A percentile compares a stretch with the other conserved stretches of the same genome.
Evolutionary conservation across 2,329 filamentous ascomycete genomes (phyloP).

Genomic region (Arthrobotrys sinensis): DNA sequence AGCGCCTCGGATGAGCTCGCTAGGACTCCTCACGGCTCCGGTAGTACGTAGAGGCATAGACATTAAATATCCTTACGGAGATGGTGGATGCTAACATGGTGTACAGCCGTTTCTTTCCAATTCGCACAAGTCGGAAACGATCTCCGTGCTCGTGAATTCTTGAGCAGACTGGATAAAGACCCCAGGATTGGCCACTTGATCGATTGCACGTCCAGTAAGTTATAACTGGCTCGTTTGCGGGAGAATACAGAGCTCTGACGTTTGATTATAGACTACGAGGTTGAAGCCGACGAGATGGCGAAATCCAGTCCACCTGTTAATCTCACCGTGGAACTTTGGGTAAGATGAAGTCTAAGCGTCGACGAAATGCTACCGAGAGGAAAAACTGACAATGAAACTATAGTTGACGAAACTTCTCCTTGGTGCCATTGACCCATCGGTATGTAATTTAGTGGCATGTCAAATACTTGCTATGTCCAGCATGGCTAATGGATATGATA

Average conservation of each 20-base stretch:
- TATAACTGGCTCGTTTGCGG: background rate
- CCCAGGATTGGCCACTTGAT: constrained; percentile 75
- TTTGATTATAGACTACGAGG: constrained; percentile 74
- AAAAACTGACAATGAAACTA: background rate
- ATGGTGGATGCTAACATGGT: constrained; percentile 1
- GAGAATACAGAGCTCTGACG: constrained; percentile 11
- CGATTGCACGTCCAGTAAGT: constrained; percentile 79
- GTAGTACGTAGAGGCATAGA: constrained; percentile 65
- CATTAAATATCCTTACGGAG: background rate
- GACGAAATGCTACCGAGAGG: background rate
- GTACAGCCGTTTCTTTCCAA: constrained; percentile 74
- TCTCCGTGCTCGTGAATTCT: constrained; percentile 76
- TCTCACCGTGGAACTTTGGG: constrained; percentile 77
- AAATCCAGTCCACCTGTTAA: constrained; percentile 75
- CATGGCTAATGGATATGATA: constrained; percentile 63
- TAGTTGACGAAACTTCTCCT: constrained; percentile 74
- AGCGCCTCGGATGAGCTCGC: constrained; percentile 72
- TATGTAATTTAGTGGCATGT: constrained; percentile 65
- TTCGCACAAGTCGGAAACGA: constrained; percentile 80
- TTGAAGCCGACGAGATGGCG: constrained; percentile 78
- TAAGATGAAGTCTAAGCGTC: constrained; percentile 62
- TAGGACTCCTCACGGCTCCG: constrained; percentile 71
- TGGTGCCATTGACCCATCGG: constrained; percentile 76
- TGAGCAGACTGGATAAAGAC: constrained; percentile 76
- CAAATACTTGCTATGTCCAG: constrained; percentile 35